Percentiles rank a stretch among this genome's conserved stretches.
Conservation (phyloP, 2,329 filamentous ascomycete species). For the Cytospora piceicola region DNA sequence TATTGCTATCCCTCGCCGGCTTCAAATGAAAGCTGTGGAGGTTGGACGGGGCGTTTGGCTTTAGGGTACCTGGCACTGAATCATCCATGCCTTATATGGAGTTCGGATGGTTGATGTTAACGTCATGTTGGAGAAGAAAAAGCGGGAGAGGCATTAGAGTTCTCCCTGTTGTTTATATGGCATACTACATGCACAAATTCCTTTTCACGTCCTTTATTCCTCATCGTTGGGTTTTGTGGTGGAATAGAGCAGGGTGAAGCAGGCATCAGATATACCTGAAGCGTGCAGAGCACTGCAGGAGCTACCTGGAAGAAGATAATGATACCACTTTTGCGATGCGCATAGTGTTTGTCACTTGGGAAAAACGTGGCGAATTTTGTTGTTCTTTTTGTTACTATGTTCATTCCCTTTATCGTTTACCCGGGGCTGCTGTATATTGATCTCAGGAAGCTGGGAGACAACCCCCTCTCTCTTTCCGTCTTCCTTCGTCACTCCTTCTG, state of each 20-base stretch:
- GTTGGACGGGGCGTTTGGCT: neutral
- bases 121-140: neutral
- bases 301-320: neutral
- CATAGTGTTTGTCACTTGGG: neutral
- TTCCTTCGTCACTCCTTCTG: neutral
- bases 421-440: neutral
- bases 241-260: neutral
- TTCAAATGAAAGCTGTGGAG: neutral
- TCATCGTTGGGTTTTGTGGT: neutral
- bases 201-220: neutral
- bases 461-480: neutral
- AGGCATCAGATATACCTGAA: neutral
- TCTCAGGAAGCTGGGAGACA: neutral
- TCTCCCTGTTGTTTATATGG: conserved; percentile 2
- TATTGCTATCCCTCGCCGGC: neutral
- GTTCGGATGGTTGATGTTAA: neutral
- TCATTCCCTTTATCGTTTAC: neutral
- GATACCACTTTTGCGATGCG: conserved; percentile 3
- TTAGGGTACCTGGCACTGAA: neutral
- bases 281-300: neutral
- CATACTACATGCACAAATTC: neutral
- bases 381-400: neutral
- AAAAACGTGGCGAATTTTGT: neutral
- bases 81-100: neutral
- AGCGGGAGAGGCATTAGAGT: neutral